A percentile compares a stretch with the other conserved stretches of the same genome.
These are phyloP conservation scores for Boehmeria nivea DNA, from an alignment of 306 rosid genomes.

Conservation along the genomic window DNA sequence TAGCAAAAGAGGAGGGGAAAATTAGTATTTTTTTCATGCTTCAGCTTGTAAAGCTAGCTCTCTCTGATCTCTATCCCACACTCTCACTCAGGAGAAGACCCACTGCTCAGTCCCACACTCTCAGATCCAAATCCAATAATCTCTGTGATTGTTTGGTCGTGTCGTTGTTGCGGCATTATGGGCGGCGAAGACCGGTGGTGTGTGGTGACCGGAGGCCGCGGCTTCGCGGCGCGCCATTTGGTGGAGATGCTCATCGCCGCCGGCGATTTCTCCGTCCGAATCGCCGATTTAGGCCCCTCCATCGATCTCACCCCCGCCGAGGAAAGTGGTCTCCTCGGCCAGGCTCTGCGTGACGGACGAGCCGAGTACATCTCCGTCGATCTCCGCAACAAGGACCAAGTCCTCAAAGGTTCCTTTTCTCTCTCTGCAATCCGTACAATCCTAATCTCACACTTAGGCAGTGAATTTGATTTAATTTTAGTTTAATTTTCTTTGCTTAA, in stretches of 20 bases:
- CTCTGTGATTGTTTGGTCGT: too few relatives aligned
- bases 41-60: too few relatives aligned
- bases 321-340: conserved; percentile 54
- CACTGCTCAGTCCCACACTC: background rate
- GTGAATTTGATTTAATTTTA: background rate
- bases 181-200: conserved; percentile 54
- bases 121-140: background rate
- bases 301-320: conserved; percentile 64
- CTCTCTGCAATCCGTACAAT: background rate
- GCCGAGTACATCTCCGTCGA: conserved; percentile 63
- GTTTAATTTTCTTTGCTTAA: background rate
- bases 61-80: too few relatives aligned
- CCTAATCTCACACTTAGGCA: background rate
- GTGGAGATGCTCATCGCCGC: conserved; percentile 60
- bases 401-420: conserved; percentile 39
- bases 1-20: too few relatives aligned
- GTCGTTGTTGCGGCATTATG: too few relatives aligned
- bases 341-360: conserved; percentile 64
- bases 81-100: too few relatives aligned
- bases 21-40: too few relatives aligned
- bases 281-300: conserved; percentile 64
- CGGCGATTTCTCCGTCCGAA: conserved; percentile 50
- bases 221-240: conserved; percentile 93
- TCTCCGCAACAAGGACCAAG: conserved; percentile 73
- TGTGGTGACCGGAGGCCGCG: conserved; percentile 91